A percentile compares a stretch with the other conserved stretches of the same genome.
Conservation (phyloP, 345 rosid genomes). For the Lepidium aucheri region DNA sequence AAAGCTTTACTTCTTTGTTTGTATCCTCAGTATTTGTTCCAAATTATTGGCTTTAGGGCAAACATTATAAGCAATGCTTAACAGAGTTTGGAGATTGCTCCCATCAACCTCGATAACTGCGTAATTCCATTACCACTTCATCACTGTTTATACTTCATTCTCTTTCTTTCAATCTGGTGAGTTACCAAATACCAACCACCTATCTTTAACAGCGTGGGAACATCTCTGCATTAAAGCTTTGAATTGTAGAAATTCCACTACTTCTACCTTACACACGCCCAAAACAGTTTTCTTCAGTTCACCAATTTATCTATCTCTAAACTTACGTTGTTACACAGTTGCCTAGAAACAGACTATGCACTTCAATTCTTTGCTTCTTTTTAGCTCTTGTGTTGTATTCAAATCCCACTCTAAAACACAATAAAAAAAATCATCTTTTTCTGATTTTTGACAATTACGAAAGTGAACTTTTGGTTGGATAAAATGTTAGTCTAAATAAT, state of each 20-base stretch:
- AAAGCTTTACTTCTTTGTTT: conserved; percentile 19
- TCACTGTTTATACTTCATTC: neutral
- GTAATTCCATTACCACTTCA: conserved; percentile 16
- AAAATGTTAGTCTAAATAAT: no score
- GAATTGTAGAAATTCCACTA: neutral
- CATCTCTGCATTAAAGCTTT: neutral
- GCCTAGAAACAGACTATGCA: neutral
- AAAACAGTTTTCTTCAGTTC: neutral
- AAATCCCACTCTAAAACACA: no score
- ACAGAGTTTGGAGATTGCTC: conserved; percentile 24
- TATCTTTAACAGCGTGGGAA: neutral
- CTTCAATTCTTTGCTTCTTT: no score
- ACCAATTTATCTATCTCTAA: no score
- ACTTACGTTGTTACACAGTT: neutral
- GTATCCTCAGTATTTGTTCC: neutral
- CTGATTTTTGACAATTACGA: no score
- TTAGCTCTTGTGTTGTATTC: no score
- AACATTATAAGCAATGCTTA: conserved; percentile 12
- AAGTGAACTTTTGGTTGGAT: no score
- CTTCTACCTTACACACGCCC: neutral
- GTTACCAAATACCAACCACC: neutral
- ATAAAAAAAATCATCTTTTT: no score
- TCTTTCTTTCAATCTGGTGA: neutral
- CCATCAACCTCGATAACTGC: conserved; percentile 24
- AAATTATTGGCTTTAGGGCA: conserved; percentile 15